Conservation (phyloP, 2,329 filamentous ascomycete genomes). For the Fusarium sp. region DNA sequence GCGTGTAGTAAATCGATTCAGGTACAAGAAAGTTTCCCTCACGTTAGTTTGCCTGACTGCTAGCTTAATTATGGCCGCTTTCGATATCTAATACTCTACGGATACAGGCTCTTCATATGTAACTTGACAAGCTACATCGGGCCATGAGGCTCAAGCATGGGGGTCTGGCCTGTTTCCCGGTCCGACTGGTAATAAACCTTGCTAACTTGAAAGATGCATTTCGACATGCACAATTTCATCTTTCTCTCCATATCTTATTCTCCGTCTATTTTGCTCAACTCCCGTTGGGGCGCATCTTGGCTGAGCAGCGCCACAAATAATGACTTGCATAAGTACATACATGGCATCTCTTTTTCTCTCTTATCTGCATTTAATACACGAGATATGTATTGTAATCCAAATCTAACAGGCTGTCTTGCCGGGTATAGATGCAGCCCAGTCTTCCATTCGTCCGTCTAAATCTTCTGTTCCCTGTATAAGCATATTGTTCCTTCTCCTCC, state of each 20-base stretch:
- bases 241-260: background rate
- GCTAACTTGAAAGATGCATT: background rate
- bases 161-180: background rate
- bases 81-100: background rate
- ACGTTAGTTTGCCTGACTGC: background rate
- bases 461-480: background rate
- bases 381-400: background rate
- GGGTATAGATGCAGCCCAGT: slow-evolving; percentile 2
- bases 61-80: background rate
- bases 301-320: slow-evolving; percentile 19
- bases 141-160: slow-evolving; percentile 10
- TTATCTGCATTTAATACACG: slow-evolving; percentile 16
- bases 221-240: background rate
- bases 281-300: slow-evolving; percentile 34
- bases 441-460: slow-evolving; percentile 1
- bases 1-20: background rate
- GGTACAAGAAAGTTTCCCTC: background rate
- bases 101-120: background rate
- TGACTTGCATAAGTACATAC: background rate
- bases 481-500: slow-evolving; percentile 5
- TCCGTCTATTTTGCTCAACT: slow-evolving; percentile 11
- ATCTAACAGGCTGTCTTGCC: slow-evolving; percentile 1
- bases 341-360: background rate
- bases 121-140: background rate
- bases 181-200: background rate